Conservation (phyloP, 495 filamentous ascomycete genomes). For the Penicillium malachiteum region DNA sequence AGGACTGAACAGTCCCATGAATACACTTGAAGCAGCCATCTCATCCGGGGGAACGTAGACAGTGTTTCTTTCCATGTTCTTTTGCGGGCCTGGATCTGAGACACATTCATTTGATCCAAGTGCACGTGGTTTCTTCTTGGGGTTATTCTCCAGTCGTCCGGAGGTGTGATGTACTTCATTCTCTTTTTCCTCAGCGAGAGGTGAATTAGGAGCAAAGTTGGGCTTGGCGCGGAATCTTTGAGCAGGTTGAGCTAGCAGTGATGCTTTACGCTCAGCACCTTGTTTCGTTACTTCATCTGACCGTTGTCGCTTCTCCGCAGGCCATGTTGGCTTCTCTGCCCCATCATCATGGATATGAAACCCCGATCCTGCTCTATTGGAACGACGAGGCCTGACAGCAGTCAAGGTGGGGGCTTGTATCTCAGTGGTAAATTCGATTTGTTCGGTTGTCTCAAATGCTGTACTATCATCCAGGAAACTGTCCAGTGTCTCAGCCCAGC, state of each 20-base stretch:
- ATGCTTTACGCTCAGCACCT: conserved; percentile 28
- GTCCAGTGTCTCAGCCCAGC: conserved; percentile 21
- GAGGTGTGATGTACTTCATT: conserved; percentile 5
- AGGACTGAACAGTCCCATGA: conserved; percentile 44
- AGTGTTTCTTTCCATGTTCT: conserved; percentile 34
- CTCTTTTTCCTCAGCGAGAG: conserved; percentile 10
- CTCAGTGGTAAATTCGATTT: conserved; percentile 41
- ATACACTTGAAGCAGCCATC: conserved; percentile 38
- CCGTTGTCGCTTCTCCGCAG: conserved; percentile 16
- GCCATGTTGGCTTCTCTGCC: conserved; percentile 11
- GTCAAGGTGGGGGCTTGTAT: conserved; percentile 29
- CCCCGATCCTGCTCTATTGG: conserved; percentile 19
- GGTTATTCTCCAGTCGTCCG: neutral
- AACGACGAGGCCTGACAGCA: conserved; percentile 32
- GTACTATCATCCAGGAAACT: conserved; percentile 25
- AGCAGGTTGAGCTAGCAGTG: conserved; percentile 42
- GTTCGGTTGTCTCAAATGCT: conserved; percentile 28
- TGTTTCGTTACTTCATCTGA: conserved; percentile 7
- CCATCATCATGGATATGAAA: conserved; percentile 39
- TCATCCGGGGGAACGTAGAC: conserved; percentile 45
- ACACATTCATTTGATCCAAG: neutral
- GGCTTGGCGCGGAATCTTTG: conserved; percentile 41
- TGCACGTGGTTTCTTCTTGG: conserved; percentile 9
- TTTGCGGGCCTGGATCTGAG: conserved; percentile 23
- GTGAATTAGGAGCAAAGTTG: conserved; percentile 24